Percentiles rank a stretch among this genome's conserved stretches.
Evolutionary conservation across 192 early-diverging fungal species (phyloP).

Genomic region (Rhizophagus clarus): DNA sequence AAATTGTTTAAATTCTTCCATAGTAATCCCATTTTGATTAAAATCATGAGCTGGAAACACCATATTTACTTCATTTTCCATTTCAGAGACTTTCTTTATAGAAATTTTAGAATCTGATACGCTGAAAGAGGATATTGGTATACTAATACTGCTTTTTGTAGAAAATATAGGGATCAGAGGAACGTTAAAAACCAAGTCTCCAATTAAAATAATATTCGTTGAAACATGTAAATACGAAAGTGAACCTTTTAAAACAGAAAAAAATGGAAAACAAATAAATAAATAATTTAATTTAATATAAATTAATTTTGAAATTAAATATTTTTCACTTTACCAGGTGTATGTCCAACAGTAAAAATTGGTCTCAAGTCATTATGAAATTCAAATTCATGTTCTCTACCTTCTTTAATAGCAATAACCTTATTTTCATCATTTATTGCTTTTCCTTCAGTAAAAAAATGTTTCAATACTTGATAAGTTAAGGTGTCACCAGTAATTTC

Average conservation of each 20-base stretch:
- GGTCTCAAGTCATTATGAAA: constrained; percentile 43
- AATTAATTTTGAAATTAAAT: not conserved
- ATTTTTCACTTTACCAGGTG: constrained; percentile 35
- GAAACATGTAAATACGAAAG: constrained; percentile 43
- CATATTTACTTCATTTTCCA: constrained; percentile 36
- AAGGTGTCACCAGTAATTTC: constrained; percentile 33
- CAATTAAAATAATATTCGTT: constrained; percentile 38
- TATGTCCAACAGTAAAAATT: constrained; percentile 39
- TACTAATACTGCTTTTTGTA: constrained; percentile 34
- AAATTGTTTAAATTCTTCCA: constrained; percentile 41
- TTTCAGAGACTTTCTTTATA: constrained; percentile 37
- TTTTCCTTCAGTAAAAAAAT: constrained; percentile 29
- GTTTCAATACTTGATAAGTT: constrained; percentile 35
- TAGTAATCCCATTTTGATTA: constrained; percentile 37
- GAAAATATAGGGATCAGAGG: constrained; percentile 33
- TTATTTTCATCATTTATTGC: constrained; percentile 33
- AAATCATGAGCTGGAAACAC: constrained; percentile 45
- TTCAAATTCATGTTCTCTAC: constrained; percentile 41
- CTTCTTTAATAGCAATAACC: constrained; percentile 23
- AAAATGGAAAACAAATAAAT: not conserved
- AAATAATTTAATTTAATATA: not conserved
- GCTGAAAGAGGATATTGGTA: constrained; percentile 35
- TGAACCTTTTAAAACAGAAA: constrained; percentile 34
- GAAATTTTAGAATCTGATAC: constrained; percentile 38
- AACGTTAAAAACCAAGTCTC: constrained; percentile 43